phyloP scores from a whole-genome alignment of 768 basidiomycete species.

The Mycena maculata region DNA sequence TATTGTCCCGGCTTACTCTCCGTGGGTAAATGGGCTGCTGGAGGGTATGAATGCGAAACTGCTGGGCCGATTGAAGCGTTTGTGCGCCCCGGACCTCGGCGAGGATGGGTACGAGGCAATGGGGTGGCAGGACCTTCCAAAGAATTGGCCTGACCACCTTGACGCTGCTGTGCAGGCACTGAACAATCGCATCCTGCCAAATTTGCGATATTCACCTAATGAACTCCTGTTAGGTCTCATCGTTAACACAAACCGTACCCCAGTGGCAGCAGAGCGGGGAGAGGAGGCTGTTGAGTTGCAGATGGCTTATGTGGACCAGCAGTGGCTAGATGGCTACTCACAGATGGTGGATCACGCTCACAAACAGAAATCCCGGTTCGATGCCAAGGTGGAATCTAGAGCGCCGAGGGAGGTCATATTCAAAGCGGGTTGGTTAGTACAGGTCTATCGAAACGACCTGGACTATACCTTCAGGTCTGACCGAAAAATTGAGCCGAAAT shows the following conservation, averaged over 20 bases:
- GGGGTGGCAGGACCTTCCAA: slow-evolving; percentile 23
- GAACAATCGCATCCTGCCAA: slow-evolving; percentile 13
- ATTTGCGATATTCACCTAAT: slow-evolving; percentile 4
- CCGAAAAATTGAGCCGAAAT: too few species aligned
- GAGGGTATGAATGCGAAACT: slow-evolving; percentile 42
- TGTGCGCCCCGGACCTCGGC: slow-evolving; percentile 39
- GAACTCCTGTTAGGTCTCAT: slow-evolving; percentile 11
- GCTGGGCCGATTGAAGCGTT: slow-evolving; percentile 28
- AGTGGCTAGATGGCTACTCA: slow-evolving; percentile 34
- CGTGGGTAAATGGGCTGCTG: slow-evolving; percentile 45
- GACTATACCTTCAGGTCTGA: too few species aligned
- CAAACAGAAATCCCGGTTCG: slow-evolving; percentile 34
- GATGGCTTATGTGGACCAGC: slow-evolving; percentile 37
- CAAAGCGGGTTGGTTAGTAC: slow-evolving; percentile 35
- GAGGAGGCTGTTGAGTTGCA: slow-evolving; percentile 23
- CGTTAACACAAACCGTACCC: not conserved
- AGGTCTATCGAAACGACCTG: slow-evolving; percentile 17
- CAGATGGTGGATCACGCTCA: slow-evolving; percentile 29
- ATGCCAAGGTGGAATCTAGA: slow-evolving; percentile 22
- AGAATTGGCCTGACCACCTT: slow-evolving; percentile 41
- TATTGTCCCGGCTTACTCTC: slow-evolving; percentile 37
- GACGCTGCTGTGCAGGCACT: slow-evolving; percentile 28
- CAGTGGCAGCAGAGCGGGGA: not conserved
- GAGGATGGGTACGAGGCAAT: slow-evolving; percentile 29
- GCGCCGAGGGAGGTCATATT: slow-evolving; percentile 35